Conservation (phyloP, 1,139 yeast species). For the Citeromyces hawaiiensis region DNA sequence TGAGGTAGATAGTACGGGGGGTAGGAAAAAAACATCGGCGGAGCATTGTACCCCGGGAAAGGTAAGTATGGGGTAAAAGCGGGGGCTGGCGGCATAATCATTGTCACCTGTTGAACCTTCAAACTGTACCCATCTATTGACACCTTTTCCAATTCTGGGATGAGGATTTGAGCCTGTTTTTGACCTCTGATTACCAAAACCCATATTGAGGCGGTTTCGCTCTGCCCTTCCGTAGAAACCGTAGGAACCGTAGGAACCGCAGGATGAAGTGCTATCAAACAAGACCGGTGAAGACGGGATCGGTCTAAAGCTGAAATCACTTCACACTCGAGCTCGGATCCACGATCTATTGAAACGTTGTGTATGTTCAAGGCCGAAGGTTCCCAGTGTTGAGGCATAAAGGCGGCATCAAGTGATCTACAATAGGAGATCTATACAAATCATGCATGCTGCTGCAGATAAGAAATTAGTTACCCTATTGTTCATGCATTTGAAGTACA, state of each 20-base stretch:
- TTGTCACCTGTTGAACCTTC: background rate
- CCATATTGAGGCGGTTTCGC: background rate
- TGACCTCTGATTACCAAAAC: background rate
- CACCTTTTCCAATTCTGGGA: background rate
- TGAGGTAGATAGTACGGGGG: background rate
- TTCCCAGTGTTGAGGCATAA: background rate
- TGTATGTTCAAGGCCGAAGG: background rate
- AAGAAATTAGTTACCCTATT: background rate
- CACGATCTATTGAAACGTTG: background rate
- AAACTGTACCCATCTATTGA: background rate
- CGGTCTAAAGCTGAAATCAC: background rate
- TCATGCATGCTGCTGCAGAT: slow-evolving; percentile 1
- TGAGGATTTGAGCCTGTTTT: background rate
- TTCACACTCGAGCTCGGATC: background rate
- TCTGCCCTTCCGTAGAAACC: background rate
- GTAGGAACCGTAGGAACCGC: background rate
- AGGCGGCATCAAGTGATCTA: background rate
- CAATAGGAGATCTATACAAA: background rate
- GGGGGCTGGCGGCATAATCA: background rate
- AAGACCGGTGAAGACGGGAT: background rate
- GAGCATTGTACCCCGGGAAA: background rate
- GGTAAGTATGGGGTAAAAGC: slow-evolving; percentile 1
- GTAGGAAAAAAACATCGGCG: background rate
- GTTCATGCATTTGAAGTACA: background rate
- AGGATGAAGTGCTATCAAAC: background rate